Base-by-base conservation (phyloP, 2,329 filamentous ascomycete species). In the Pseudogymnoascus pannorum region DNA sequence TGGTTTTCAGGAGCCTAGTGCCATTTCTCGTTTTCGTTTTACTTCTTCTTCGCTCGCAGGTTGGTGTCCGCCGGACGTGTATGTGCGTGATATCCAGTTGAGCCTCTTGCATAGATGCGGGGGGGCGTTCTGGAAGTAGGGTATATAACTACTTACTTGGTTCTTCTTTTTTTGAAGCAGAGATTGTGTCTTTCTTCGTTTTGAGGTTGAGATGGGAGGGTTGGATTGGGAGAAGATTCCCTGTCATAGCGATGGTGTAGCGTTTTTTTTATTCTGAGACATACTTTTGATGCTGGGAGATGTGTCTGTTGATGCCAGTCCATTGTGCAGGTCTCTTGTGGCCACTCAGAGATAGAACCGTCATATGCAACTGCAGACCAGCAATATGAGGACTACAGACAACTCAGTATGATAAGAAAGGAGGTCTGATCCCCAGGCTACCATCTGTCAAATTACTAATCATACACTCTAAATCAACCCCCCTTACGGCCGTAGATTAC, bases 71-170 rank as follows among this genome's bases (percentile, higher is more conserved):
- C 26, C 26, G 26, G 24, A 31, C 26, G 48, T n/a, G n/a, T 54
- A 31, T 54, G 48, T 54, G 48, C 26, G 24, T 54, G 48, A 54
- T 54, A 54, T 54, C 48, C 48, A 54, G 48, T 31, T 54, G 48
- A 54, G 48, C 48, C 48, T 54, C 48, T 54, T 54, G 48, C 48
- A 54, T 54, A 54, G 48, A 54, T 54, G 48, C 48, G 26, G 48
- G 48, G 26, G 48, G 48, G 48, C 26, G 48, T 54, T 54, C 48
- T 54, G 48, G 48, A 54, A 20, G 48, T 54, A 54, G 24, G 48
- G 48, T 54, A 54, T 54, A 54, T 54, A 54, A 54, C 24, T 54
- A 54, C 48, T 54, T 44, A 24, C 11, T 12, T 36, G 33, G 33
- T 24, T 31, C 4, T 9, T 54, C n/a, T 3, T 48, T 48, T 48